Evolutionary conservation across 2,329 filamentous ascomycete species (phyloP).

Genomic region (Dactylonectria estremocensis): DNA sequence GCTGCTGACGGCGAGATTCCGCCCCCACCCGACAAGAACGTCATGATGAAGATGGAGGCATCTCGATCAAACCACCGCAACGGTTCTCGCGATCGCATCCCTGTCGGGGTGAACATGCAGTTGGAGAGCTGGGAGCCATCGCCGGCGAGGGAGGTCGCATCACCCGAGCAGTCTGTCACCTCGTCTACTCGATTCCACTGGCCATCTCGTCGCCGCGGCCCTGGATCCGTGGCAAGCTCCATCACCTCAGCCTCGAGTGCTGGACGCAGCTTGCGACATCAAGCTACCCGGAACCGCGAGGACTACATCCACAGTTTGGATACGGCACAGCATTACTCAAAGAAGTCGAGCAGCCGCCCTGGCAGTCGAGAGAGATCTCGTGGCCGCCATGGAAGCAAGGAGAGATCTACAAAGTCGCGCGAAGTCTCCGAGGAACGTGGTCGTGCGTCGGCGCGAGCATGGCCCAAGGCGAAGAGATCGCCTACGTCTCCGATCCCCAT

Average conservation of each 20-base stretch:
- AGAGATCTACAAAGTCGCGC: conserved; percentile 67
- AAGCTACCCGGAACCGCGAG: conserved; percentile 75
- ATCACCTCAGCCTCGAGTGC: conserved; percentile 70
- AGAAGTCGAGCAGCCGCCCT: conserved; percentile 69
- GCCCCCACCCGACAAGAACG: conserved; percentile 73
- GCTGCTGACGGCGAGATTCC: conserved; percentile 61
- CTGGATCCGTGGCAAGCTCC: conserved; percentile 71
- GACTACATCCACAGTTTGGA: conserved; percentile 91
- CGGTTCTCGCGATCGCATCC: conserved; percentile 84
- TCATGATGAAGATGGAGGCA: conserved; percentile 71
- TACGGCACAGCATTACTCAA: conserved; percentile 76
- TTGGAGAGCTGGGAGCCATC: conserved; percentile 71
- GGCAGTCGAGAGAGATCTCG: conserved; percentile 66
- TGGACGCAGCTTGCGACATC: conserved; percentile 65
- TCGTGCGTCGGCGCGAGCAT: conserved; percentile 75
- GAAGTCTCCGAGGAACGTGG: conserved; percentile 81
- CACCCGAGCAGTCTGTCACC: conserved; percentile 69
- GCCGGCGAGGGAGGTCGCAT: conserved; percentile 67
- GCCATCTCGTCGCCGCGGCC: conserved; percentile 67
- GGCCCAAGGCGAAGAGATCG: conserved; percentile 83
- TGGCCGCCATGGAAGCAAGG: conserved; percentile 64
- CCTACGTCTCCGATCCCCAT: conserved; percentile 94
- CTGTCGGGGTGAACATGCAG: conserved; percentile 77
- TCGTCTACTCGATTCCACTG: conserved; percentile 70
- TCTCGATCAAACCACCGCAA: conserved; percentile 73